phyloP scores from a whole-genome alignment of 2,329 filamentous ascomycete species.

The Helotiales sp. region DNA sequence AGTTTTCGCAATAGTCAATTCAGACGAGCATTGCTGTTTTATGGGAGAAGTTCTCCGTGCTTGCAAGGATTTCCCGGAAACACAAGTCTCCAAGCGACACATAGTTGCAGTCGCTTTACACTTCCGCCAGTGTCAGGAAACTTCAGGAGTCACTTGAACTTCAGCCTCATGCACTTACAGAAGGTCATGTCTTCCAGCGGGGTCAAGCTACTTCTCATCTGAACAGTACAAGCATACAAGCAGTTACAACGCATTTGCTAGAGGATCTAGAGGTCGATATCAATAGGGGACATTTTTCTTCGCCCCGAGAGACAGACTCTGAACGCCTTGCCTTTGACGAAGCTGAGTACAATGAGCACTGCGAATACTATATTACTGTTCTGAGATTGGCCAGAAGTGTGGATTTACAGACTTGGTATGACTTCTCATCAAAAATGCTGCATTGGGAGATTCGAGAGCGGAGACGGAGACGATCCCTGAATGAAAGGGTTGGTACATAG shows the following conservation, averaged over 20 bases:
- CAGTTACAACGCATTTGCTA: background rate
- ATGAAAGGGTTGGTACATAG: too few relatives aligned
- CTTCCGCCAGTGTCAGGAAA: background rate
- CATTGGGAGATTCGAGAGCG: background rate
- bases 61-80: background rate
- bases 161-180: background rate
- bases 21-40: background rate
- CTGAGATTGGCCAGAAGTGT: background rate
- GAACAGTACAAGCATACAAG: background rate
- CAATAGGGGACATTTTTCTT: background rate
- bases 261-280: background rate
- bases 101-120: background rate
- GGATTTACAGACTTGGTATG: background rate
- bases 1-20: background rate
- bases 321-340: background rate
- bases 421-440: background rate
- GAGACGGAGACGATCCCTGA: background rate
- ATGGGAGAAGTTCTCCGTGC: background rate
- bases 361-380: background rate
- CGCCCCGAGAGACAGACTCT: background rate
- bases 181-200: background rate
- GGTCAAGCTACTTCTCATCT: background rate
- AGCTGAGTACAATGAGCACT: background rate
- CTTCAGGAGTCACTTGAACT: background rate
- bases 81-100: background rate